Evolutionary conservation across 164 flowering plant genomes (phyloP).

Genomic region (Stephania yunnanensis): DNA sequence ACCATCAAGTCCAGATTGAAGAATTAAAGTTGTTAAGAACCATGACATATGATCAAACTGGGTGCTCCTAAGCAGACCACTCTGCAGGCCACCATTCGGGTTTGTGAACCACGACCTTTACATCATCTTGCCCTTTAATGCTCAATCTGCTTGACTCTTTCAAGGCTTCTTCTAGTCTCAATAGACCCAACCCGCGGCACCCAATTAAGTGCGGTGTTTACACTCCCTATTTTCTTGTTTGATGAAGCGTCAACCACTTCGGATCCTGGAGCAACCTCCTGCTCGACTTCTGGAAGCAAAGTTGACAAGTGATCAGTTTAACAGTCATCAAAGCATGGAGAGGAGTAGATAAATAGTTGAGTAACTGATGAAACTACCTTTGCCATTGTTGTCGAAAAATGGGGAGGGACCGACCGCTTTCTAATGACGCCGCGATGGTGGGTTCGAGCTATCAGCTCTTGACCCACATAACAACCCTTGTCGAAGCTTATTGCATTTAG

Average conservation of each 20-base stretch:
- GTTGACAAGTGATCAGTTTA: background rate
- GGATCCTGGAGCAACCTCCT: slow-evolving; percentile 57
- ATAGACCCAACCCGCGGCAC: slow-evolving; percentile 57
- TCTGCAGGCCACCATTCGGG: slow-evolving; percentile 97
- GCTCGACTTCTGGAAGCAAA: slow-evolving; percentile 43
- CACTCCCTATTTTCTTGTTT: slow-evolving; percentile 62
- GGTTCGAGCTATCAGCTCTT: slow-evolving; percentile 84
- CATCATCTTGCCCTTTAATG: slow-evolving; percentile 47
- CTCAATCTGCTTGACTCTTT: slow-evolving; percentile 33
- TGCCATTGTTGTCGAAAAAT: slow-evolving; percentile 46
- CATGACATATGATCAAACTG: background rate
- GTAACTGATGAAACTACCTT: slow-evolving; percentile 31
- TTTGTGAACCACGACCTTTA: slow-evolving; percentile 47
- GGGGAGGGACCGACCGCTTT: slow-evolving; percentile 75
- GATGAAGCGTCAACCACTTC: slow-evolving; percentile 43
- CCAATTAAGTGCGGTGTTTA: slow-evolving; percentile 70
- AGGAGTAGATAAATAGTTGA: no score
- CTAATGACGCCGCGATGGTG: slow-evolving; percentile 89
- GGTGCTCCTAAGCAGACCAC: slow-evolving; percentile 52
- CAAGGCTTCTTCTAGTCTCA: slow-evolving; percentile 78
- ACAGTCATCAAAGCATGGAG: background rate
- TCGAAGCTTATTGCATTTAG: slow-evolving; percentile 90
- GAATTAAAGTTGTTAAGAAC: background rate
- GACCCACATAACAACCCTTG: slow-evolving; percentile 97
- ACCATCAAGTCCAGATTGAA: background rate